Evolutionary conservation across 352 stramenopile genomes (phyloP).

Genomic region (Phytophthora sojae): DNA sequence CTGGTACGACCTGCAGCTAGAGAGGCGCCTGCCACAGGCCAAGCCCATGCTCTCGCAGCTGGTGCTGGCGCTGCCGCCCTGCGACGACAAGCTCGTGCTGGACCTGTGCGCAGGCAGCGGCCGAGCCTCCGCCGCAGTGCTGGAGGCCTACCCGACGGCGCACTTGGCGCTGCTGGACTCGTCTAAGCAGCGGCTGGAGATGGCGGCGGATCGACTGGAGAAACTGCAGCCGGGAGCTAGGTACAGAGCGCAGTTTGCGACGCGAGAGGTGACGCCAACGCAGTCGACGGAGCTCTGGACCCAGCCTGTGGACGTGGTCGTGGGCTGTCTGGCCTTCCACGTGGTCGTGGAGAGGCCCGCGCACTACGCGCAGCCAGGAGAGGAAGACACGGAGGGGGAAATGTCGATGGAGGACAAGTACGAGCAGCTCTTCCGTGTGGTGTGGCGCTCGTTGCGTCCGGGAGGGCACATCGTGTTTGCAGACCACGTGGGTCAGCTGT

Average conservation of each 20-base stretch:
- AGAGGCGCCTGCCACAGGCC: slow-evolving; percentile 64
- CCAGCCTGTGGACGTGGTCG: slow-evolving; percentile 59
- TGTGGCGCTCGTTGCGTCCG: slow-evolving; percentile 60
- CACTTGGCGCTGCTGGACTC: slow-evolving; percentile 65
- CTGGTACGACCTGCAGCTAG: slow-evolving; percentile 83
- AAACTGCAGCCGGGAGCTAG: slow-evolving; percentile 1
- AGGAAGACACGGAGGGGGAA: neutral
- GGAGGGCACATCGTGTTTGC: slow-evolving; percentile 74
- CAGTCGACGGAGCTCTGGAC: slow-evolving; percentile 32
- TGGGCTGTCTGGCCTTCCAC: slow-evolving; percentile 74
- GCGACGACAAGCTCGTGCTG: slow-evolving; percentile 58
- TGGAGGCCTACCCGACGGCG: slow-evolving; percentile 69
- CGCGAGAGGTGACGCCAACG: slow-evolving; percentile 15
- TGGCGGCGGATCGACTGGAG: slow-evolving; percentile 59
- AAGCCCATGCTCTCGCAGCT: slow-evolving; percentile 71
- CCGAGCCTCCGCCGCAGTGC: slow-evolving; percentile 53
- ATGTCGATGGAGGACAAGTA: slow-evolving; percentile 45
- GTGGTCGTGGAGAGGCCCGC: slow-evolving; percentile 61
- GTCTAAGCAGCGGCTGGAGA: slow-evolving; percentile 57
- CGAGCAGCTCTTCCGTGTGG: slow-evolving; percentile 60
- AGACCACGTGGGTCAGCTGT: slow-evolving; percentile 77
- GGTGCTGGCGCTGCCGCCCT: slow-evolving; percentile 67
- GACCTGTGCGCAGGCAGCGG: slow-evolving; percentile 80
- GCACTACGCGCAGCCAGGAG: slow-evolving; percentile 48
- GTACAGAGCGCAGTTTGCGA: slow-evolving; percentile 31